Conservation (phyloP, 352 stramenopile genomes). For the Bremia lactucae region DNA sequence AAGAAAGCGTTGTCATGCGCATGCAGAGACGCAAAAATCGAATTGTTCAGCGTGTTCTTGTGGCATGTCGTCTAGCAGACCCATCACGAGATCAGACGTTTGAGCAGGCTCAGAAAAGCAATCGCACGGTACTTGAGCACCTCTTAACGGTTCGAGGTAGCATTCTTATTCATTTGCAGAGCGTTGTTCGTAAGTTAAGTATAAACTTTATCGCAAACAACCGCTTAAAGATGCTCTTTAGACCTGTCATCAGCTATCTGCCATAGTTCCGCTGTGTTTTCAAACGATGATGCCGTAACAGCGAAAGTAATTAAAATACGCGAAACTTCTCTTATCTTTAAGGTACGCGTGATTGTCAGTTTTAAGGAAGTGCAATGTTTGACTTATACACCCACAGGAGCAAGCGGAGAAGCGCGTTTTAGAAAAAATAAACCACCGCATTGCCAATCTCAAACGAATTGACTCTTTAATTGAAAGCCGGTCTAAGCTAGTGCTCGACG, state of each 20-base stretch:
- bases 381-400: conserved; percentile 13
- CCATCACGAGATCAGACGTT: conserved; percentile 45
- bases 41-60: conserved; percentile 46
- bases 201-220: neutral
- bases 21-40: conserved; percentile 50
- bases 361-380: too few species aligned
- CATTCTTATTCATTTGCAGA: conserved; percentile 34
- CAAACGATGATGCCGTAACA: conserved; percentile 5
- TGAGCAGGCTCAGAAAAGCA: conserved; percentile 32
- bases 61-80: conserved; percentile 36
- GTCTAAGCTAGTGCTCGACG: conserved; percentile 41
- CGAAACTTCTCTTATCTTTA: conserved; percentile 16
- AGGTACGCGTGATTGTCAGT: conserved; percentile 4
- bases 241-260: conserved; percentile 25
- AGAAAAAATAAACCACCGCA: conserved; percentile 26
- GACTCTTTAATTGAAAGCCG: conserved; percentile 32
- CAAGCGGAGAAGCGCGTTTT: conserved; percentile 32
- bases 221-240: conserved; percentile 4
- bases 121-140: conserved; percentile 28
- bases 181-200: conserved; percentile 34
- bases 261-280: conserved; percentile 12
- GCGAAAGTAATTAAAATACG: conserved; percentile 12
- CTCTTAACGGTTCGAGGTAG: conserved; percentile 28
- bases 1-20: conserved; percentile 16
- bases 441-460: conserved; percentile 28